Evolutionary conservation across 1,284 basidiomycete genomes (phyloP).

Genomic region (Irpex rosettiformis): DNA sequence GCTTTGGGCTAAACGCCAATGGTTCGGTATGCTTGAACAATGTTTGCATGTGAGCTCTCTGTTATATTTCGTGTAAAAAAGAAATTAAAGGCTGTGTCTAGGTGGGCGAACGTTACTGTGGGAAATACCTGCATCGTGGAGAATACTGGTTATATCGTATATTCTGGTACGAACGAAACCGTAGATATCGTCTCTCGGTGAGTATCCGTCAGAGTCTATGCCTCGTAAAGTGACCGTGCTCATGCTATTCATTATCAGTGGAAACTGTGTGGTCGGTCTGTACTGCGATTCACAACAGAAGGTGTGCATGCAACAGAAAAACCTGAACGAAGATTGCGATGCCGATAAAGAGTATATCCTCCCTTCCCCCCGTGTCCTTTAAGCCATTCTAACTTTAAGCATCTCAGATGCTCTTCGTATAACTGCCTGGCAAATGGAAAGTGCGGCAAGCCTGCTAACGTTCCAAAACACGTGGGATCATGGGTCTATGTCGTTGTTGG

Average conservation of each 20-base stretch:
- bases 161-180: conserved; percentile 51
- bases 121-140: conserved; percentile 68
- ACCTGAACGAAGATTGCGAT: conserved; percentile 53
- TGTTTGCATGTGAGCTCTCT: conserved; percentile 64
- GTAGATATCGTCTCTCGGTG: conserved; percentile 78
- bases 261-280: conserved; percentile 59
- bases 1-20: conserved; percentile 70
- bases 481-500: conserved; percentile 78
- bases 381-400: too few species aligned
- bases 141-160: conserved; percentile 76
- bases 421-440: conserved; percentile 64
- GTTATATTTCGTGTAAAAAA: neutral
- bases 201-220: conserved; percentile 22
- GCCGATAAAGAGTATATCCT: conserved; percentile 77
- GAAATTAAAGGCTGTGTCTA: too few species aligned
- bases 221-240: neutral
- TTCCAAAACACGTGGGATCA: conserved; percentile 57
- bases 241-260: conserved; percentile 35
- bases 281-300: conserved; percentile 70
- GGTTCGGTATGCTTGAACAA: conserved; percentile 82
- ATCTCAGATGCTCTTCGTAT: conserved; percentile 70
- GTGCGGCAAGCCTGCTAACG: conserved; percentile 61
- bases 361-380: conserved; percentile 4
- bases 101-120: conserved; percentile 72
- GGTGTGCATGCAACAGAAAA: conserved; percentile 60